Conservation (phyloP, 2,329 filamentous ascomycete genomes). For the Beauveria sp. region DNA sequence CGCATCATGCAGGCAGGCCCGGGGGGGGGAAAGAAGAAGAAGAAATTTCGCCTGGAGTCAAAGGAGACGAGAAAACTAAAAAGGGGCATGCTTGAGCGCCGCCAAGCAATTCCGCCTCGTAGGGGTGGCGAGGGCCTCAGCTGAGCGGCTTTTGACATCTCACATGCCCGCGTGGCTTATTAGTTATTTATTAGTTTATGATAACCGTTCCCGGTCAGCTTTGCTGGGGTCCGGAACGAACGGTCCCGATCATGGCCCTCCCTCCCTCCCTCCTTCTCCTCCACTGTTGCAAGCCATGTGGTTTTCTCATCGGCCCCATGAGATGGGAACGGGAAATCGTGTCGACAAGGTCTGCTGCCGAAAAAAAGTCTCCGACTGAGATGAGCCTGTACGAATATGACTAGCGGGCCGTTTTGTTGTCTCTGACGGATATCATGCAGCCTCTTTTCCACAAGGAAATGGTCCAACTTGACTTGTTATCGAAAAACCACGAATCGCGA, state of each 20-base stretch:
- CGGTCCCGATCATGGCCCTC: slow-evolving; percentile 6
- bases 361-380: neutral
- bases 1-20: neutral
- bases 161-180: neutral
- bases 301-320: neutral
- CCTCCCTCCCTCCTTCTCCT: neutral
- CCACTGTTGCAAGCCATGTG: neutral
- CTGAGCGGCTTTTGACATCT: neutral
- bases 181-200: too few species aligned
- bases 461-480: too few species aligned
- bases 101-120: slow-evolving; percentile 4
- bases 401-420: too few species aligned
- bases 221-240: neutral
- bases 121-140: slow-evolving; percentile 5
- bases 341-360: neutral
- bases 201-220: neutral
- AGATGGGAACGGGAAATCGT: neutral
- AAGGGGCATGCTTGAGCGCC: too few species aligned
- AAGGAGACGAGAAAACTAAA: neutral
- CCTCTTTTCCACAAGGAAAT: too few species aligned
- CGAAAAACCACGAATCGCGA: too few species aligned
- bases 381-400: too few species aligned
- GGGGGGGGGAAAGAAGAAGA: neutral
- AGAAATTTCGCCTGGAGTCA: neutral
- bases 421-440: too few species aligned